phyloP scores from a whole-genome alignment of 176 grass and related monocot species.

The Secale cereale region DNA sequence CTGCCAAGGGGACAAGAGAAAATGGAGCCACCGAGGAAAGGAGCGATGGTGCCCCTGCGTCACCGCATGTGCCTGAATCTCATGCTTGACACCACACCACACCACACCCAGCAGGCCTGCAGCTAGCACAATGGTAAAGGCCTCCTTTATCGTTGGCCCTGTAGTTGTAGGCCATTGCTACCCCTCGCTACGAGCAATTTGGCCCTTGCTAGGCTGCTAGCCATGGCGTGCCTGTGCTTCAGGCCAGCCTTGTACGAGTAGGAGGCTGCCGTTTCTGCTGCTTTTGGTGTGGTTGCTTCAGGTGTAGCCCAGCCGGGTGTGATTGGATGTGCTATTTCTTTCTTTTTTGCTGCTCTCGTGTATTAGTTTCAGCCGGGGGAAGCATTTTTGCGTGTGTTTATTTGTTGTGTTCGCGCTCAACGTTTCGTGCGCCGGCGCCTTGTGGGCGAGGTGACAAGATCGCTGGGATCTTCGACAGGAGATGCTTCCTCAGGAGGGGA shows the following conservation, averaged over 20 bases:
- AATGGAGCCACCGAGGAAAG: slow-evolving; percentile 29
- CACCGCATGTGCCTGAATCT: slow-evolving; percentile 15
- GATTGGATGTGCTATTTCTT: neutral
- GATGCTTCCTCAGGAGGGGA: neutral
- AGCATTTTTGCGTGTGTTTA: neutral
- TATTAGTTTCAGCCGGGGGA: neutral
- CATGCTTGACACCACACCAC: neutral
- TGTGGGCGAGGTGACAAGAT: neutral
- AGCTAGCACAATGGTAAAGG: slow-evolving; percentile 7
- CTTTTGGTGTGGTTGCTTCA: neutral
- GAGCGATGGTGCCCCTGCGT: slow-evolving; percentile 1
- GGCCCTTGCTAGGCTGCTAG: neutral
- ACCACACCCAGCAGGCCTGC: neutral
- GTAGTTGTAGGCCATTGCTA: neutral
- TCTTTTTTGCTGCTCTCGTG: neutral
- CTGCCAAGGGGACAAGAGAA: slow-evolving; percentile 28
- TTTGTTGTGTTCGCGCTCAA: neutral
- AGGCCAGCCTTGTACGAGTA: neutral
- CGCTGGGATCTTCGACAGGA: neutral
- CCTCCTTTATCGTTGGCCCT: slow-evolving; percentile 17
- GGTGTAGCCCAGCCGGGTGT: neutral
- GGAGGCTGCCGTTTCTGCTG: neutral
- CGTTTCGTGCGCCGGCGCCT: neutral
- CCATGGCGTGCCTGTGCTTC: neutral
- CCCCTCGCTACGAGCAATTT: too few species aligned